Evolutionary conservation across 441 rosid species (phyloP).

Genomic region (Pelargonium citronellum): DNA sequence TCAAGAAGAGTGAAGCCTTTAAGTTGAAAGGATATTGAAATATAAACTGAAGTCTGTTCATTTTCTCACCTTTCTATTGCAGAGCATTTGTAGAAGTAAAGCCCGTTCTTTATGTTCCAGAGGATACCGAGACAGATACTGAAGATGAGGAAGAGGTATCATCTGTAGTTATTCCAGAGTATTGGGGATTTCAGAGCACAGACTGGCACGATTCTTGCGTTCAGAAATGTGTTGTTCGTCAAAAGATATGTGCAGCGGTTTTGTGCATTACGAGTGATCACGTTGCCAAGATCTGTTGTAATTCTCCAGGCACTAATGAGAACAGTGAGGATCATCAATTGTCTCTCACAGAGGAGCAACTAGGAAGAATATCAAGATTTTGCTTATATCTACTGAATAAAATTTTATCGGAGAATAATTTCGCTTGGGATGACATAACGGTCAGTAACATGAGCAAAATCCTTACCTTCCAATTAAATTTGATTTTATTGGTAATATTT

Average conservation of each 20-base stretch:
- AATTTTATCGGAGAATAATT: constrained; percentile 42
- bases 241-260: constrained; percentile 53
- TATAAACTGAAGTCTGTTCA: neutral
- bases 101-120: constrained; percentile 59
- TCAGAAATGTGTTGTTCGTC: constrained; percentile 56
- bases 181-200: constrained; percentile 57
- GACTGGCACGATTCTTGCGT: constrained; percentile 74
- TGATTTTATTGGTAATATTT: neutral
- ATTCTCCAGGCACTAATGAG: constrained; percentile 19
- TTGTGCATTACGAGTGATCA: constrained; percentile 49
- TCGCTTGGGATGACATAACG: constrained; percentile 65
- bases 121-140: constrained; percentile 32
- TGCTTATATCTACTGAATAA: constrained; percentile 70
- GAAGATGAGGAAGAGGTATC: constrained; percentile 27
- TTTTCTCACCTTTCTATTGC: constrained; percentile 20
- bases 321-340: constrained; percentile 21
- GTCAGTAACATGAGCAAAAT: constrained; percentile 35
- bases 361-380: constrained; percentile 52
- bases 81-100: constrained; percentile 90
- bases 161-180: constrained; percentile 20
- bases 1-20: neutral
- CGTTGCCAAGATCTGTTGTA: constrained; percentile 39
- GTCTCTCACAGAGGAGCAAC: constrained; percentile 33
- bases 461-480: neutral
- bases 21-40: neutral